Evolutionary conservation across 2,329 filamentous ascomycete genomes (phyloP).

Genomic region (Venturia pyrina): DNA sequence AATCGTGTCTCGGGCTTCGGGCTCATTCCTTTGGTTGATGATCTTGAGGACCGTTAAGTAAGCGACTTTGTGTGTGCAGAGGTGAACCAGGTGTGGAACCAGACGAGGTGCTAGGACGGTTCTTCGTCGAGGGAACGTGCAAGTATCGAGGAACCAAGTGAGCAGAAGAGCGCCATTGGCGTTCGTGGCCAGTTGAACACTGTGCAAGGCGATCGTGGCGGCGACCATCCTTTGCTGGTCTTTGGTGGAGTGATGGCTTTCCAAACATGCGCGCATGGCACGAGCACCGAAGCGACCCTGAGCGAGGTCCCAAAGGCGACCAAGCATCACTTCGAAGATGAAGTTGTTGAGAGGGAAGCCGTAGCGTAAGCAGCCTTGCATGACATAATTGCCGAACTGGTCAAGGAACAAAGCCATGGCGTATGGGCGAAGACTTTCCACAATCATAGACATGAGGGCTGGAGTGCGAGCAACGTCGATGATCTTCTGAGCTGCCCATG

Average conservation of each 20-base stretch:
- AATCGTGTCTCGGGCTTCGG: constrained; percentile 82
- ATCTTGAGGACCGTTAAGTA: constrained; percentile 96
- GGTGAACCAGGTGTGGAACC: constrained; percentile 83
- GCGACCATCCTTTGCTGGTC: constrained; percentile 94
- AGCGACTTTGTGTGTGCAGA: constrained; percentile 97
- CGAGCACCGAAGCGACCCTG: constrained; percentile 91
- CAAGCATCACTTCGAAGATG: constrained; percentile 96
- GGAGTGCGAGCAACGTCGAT: constrained; percentile 90
- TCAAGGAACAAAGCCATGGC: constrained; percentile 88
- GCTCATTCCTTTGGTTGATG: constrained; percentile 93
- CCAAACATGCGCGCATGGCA: constrained; percentile 91
- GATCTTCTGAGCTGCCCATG: constrained; percentile 98
- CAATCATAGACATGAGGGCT: constrained; percentile 72
- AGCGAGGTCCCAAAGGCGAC: constrained; percentile 82
- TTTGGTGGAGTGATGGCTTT: constrained; percentile 90
- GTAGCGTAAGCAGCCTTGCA: constrained; percentile 93
- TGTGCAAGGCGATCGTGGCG: constrained; percentile 89
- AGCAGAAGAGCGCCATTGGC: constrained; percentile 87
- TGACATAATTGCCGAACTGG: constrained; percentile 96
- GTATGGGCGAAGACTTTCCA: constrained; percentile 74
- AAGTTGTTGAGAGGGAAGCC: constrained; percentile 84
- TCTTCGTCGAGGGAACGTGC: constrained; percentile 84
- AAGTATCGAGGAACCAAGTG: constrained; percentile 97
- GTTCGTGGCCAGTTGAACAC: constrained; percentile 91
- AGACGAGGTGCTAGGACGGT: constrained; percentile 86